Evolutionary conservation across 1,284 basidiomycete genomes (phyloP).

Genomic region (Pisolithus thermaeus): DNA sequence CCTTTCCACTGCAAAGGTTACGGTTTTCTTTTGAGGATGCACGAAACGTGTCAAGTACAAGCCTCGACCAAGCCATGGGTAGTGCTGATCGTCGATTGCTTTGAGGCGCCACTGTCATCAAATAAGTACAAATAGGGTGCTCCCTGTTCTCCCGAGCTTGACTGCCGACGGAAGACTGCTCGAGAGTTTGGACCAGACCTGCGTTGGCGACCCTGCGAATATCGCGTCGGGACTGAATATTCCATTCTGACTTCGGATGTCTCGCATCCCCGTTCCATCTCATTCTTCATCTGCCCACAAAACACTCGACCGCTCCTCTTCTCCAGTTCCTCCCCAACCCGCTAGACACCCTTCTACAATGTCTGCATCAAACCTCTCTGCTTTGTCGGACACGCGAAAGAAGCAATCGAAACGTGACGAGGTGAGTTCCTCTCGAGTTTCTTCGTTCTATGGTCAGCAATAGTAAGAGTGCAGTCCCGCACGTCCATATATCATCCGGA

Average conservation of each 20-base stretch:
- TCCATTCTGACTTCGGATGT: conserved; percentile 40
- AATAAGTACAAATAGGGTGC: conserved; percentile 7
- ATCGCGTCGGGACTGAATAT: conserved; percentile 6
- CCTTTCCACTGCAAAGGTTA: too few species aligned
- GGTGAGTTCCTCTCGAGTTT: conserved; percentile 44
- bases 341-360: conserved; percentile 40
- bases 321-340: conserved; percentile 36
- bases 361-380: conserved; percentile 71
- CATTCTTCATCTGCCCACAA: conserved; percentile 43
- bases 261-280: conserved; percentile 76
- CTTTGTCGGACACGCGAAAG: conserved; percentile 73
- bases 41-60: too few species aligned
- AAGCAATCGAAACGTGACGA: conserved; percentile 90
- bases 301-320: conserved; percentile 32
- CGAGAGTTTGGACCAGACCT: not conserved
- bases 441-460: not conserved
- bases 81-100: not conserved
- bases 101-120: conserved; percentile 3
- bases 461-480: not conserved
- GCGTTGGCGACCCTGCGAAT: not conserved
- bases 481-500: conserved; percentile 1
- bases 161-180: not conserved
- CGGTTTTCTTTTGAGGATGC: not conserved
- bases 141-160: not conserved
- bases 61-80: too few species aligned